These are phyloP conservation scores for Hysterium pulicare DNA, from an alignment of 2,329 filamentous ascomycete genomes.

Conservation along the genomic window DNA sequence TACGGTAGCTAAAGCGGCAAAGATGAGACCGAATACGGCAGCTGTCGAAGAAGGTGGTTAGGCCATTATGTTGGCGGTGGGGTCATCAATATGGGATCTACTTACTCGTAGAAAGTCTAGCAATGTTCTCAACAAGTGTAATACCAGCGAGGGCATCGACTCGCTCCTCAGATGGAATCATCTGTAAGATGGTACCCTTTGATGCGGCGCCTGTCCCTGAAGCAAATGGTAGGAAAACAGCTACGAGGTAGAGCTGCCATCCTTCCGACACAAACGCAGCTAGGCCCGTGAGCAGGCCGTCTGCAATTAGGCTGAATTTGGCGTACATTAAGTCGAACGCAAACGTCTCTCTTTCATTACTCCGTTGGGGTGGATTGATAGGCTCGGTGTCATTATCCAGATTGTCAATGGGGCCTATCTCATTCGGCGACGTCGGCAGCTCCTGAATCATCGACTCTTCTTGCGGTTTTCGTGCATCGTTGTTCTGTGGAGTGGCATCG, in stretches of 20 bases:
- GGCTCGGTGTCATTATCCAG: constrained; percentile 51
- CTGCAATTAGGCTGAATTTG: constrained; percentile 62
- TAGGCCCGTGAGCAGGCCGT: constrained; percentile 61
- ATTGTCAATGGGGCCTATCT: constrained; percentile 44
- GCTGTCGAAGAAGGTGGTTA: constrained; percentile 31
- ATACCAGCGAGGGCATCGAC: constrained; percentile 67
- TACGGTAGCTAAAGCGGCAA: constrained; percentile 59
- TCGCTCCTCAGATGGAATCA: constrained; percentile 61
- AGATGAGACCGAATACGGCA: constrained; percentile 65
- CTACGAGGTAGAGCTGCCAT: constrained; percentile 69
- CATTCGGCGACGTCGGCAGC: constrained; percentile 24
- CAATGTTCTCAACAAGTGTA: constrained; percentile 67
- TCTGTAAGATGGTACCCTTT: constrained; percentile 70
- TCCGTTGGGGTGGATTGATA: constrained; percentile 24
- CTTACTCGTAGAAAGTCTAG: constrained; percentile 54
- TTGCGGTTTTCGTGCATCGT: constrained; percentile 7
- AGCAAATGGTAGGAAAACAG: constrained; percentile 63
- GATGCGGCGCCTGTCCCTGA: constrained; percentile 67
- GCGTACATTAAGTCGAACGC: constrained; percentile 67
- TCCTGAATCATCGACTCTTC: constrained; percentile 17
- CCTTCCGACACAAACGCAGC: constrained; percentile 59
- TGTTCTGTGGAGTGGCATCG: constrained; percentile 48
- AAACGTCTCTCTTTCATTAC: constrained; percentile 47
- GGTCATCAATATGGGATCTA: background rate
- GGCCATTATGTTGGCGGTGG: background rate